Percentiles rank a stretch among this genome's conserved stretches.
phyloP scores from a whole-genome alignment of 2,329 filamentous ascomycete species.

The Colletotrichum sp. region DNA sequence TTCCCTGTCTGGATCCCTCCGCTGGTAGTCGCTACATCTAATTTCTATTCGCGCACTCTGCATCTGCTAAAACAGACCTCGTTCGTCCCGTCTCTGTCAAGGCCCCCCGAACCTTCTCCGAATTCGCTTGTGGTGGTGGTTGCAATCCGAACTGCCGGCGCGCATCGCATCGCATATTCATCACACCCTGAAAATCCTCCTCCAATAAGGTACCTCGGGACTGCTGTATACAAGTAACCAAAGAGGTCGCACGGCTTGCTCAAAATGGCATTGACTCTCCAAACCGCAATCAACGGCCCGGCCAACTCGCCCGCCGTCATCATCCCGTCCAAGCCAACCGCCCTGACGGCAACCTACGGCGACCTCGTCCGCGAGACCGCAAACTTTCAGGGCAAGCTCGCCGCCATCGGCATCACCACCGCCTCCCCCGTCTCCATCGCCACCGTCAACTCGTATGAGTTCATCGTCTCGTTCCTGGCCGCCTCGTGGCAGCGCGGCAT shows the following conservation, averaged over 20 bases:
- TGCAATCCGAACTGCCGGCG: background rate
- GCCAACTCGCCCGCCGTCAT: conserved; percentile 67
- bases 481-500: conserved; percentile 83
- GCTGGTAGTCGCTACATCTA: background rate
- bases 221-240: background rate
- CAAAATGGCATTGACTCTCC: conserved; percentile 49
- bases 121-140: conserved; percentile 7
- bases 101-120: conserved; percentile 2
- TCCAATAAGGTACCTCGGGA: background rate
- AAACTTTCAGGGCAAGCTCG: conserved; percentile 79
- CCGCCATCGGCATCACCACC: conserved; percentile 72
- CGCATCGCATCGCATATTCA: background rate
- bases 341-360: conserved; percentile 73
- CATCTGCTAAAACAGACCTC: background rate
- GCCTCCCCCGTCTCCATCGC: conserved; percentile 81
- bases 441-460: conserved; percentile 84
- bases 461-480: conserved; percentile 87
- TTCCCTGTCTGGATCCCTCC: background rate
- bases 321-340: conserved; percentile 66
- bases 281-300: conserved; percentile 53
- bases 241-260: background rate
- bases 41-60: background rate
- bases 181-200: background rate
- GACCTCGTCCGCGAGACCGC: conserved; percentile 69
- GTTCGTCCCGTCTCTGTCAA: background rate